Evolutionary conservation across 495 filamentous ascomycete genomes (phyloP).

Genomic region (Annulohypoxylon moriforme): DNA sequence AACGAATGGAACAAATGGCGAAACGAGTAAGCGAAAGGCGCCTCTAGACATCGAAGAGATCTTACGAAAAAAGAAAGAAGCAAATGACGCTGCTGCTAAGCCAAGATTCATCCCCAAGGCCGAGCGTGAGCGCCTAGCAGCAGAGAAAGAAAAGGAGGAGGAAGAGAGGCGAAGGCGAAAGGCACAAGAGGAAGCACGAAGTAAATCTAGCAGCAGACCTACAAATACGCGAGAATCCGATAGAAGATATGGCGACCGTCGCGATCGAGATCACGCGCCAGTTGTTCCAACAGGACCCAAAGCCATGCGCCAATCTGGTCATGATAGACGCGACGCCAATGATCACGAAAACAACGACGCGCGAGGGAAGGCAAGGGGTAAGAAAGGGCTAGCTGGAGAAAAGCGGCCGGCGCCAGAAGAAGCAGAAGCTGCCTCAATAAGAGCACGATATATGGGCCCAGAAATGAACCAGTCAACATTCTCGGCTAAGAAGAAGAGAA

Average conservation of each 20-base stretch:
- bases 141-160: constrained; percentile 87
- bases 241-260: constrained; percentile 40
- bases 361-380: constrained; percentile 44
- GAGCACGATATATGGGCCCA: constrained; percentile 91
- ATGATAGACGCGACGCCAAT: constrained; percentile 64
- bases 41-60: constrained; percentile 62
- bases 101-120: constrained; percentile 94
- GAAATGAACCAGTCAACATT: constrained; percentile 89
- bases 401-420: constrained; percentile 74
- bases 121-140: constrained; percentile 84
- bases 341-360: constrained; percentile 63
- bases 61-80: constrained; percentile 59
- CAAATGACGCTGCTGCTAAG: constrained; percentile 65
- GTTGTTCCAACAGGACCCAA: constrained; percentile 81
- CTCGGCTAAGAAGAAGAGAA: constrained; percentile 95
- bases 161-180: constrained; percentile 70
- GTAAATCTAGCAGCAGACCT: constrained; percentile 25
- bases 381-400: constrained; percentile 52
- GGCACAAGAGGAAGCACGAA: constrained; percentile 61
- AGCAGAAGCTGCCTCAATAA: constrained; percentile 79
- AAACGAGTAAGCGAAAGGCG: constrained; percentile 43
- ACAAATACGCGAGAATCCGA: constrained; percentile 13
- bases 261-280: constrained; percentile 42
- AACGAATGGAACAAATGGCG: constrained; percentile 27
- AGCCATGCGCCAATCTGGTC: constrained; percentile 70